phyloP scores from a whole-genome alignment of 495 filamentous ascomycete genomes.

The Poronia punctata region DNA sequence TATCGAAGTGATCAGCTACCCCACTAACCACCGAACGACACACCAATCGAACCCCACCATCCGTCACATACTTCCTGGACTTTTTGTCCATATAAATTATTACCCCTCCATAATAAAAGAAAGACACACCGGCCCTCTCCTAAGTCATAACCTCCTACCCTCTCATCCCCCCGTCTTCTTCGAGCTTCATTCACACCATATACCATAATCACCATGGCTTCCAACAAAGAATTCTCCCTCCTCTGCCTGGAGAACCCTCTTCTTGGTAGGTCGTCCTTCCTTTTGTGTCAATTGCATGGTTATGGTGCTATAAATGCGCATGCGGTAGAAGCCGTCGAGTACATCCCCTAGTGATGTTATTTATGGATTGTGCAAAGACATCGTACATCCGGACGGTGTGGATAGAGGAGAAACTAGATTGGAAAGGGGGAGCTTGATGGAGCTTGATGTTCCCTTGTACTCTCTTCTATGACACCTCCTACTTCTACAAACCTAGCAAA shows the following conservation, averaged over 20 bases:
- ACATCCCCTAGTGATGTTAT: no score
- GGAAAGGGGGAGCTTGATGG: no score
- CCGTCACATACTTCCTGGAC: no score
- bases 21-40: no score
- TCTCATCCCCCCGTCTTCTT: background rate
- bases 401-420: background rate
- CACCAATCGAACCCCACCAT: background rate
- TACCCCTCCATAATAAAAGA: no score
- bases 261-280: constrained; percentile 57
- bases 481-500: background rate
- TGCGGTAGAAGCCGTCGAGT: constrained; percentile 1
- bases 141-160: no score
- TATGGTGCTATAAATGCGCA: constrained; percentile 10
- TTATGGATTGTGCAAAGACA: no score
- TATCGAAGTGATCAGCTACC: constrained; percentile 1
- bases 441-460: no score
- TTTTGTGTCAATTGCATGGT: background rate
- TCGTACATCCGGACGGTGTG: no score
- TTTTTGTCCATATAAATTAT: no score
- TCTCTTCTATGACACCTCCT: background rate
- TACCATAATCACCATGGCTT: constrained; percentile 59
- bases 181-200: constrained; percentile 7
- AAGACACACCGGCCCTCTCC: no score
- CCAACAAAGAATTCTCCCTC: constrained; percentile 69
- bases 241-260: constrained; percentile 94